Conservation (phyloP, 495 filamentous ascomycete species). For the Penicillium goetzii region DNA sequence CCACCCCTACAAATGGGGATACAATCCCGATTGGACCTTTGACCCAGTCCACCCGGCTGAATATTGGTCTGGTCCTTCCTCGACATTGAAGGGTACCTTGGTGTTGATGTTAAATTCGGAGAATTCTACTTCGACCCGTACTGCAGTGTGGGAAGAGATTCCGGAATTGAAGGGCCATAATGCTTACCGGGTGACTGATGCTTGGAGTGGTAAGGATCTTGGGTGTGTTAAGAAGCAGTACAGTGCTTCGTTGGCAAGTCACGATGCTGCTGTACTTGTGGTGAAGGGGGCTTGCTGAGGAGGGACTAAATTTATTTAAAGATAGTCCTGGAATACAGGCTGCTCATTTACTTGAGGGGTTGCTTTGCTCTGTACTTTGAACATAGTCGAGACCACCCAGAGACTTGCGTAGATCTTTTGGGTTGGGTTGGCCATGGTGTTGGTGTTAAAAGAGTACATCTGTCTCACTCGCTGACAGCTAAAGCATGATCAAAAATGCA, state of each 20-base stretch:
- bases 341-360: not conserved
- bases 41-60: conserved; percentile 61
- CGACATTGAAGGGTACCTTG: conserved; percentile 49
- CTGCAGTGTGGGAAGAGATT: conserved; percentile 55
- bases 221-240: conserved; percentile 49
- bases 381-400: too few relatives aligned
- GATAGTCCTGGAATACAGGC: not conserved
- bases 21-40: conserved; percentile 65
- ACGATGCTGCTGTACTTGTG: conserved; percentile 56
- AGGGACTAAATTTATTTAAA: not conserved
- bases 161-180: conserved; percentile 48
- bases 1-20: conserved; percentile 68
- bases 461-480: too few relatives aligned
- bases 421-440: too few relatives aligned
- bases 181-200: conserved; percentile 55
- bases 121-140: conserved; percentile 38
- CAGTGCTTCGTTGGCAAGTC: conserved; percentile 40
- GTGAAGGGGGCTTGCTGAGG: conserved; percentile 39
- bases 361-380: too few relatives aligned
- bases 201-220: conserved; percentile 56
- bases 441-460: too few relatives aligned
- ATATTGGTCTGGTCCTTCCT: conserved; percentile 61
- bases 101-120: conserved; percentile 60
- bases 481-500: too few relatives aligned
- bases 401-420: too few relatives aligned